Percentiles rank a stretch among this genome's conserved stretches.
These are phyloP conservation scores for Mortierella sp. DNA, from an alignment of 371 early-diverging fungal genomes.

Conservation along the genomic window DNA sequence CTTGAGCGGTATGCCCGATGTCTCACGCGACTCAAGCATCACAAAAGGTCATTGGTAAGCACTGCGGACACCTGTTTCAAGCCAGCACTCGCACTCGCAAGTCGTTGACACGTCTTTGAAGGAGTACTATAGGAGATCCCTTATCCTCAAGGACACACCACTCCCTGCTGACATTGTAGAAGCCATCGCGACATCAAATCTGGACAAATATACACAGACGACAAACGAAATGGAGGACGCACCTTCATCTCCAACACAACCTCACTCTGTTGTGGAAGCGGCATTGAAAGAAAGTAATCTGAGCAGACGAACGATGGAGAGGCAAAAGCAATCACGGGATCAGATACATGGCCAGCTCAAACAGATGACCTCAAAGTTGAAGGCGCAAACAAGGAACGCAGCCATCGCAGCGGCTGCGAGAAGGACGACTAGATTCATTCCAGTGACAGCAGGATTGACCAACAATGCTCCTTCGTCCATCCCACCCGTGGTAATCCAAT, in stretches of 20 bases:
- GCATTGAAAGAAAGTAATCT: background rate
- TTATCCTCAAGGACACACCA: conserved; percentile 2
- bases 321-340: conserved; percentile 8
- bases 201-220: background rate
- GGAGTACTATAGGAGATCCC: conserved; percentile 20
- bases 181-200: background rate
- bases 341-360: background rate
- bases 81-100: no score
- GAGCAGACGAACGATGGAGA: background rate
- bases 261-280: background rate
- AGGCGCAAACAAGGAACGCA: conserved; percentile 4
- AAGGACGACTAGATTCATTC: background rate
- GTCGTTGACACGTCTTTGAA: background rate
- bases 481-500: conserved; percentile 8
- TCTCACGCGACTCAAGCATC: conserved; percentile 22
- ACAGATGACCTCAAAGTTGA: background rate
- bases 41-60: conserved; percentile 30
- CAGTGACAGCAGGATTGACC: background rate
- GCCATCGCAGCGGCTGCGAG: conserved; percentile 6
- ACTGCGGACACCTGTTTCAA: background rate
- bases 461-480: conserved; percentile 2
- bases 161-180: conserved; percentile 6
- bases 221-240: background rate
- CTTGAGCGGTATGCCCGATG: conserved; percentile 30
- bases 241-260: background rate